Evolutionary conservation across 441 rosid species (phyloP), one percentile per base, ranked within the genome.

Genomic region (Populus hybrid): DNA sequence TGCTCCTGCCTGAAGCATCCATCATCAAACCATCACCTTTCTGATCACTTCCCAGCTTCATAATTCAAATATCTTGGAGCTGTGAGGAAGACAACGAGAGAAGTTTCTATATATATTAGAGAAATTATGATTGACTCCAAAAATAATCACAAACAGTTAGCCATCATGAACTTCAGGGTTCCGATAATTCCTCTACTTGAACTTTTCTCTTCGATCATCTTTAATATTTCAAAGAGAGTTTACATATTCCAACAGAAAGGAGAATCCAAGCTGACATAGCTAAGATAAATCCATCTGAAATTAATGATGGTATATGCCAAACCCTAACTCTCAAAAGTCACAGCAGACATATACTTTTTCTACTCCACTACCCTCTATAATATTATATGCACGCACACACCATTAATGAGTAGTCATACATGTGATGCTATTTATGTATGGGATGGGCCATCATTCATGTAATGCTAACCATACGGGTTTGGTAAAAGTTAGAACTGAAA

Each of bases 21-120:
- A 53, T 53, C 61, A 16, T 18, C 61, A 53, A 18, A 35, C 40
- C 80, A 12, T 82, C 72, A 7, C 42, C 21, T 4, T 65, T 75
- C 6, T 28, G 34, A 65, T 65, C 23, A 63, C 14, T n/a, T 42
- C 34, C 18, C 35, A 14, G 65, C 59, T 65, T 65, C 68, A 65
- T 65, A 65, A 23, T 65, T 14, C 69, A 24, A 12, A 28, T 24
- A 28, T 12, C 32, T 66, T 30, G 16, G 69, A 66, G 34, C 34
- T 66, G 34, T 26, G 18, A 12, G 69, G 34, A 26, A 14, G 16
- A 66, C 34, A 66, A 66, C 3, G 8, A 66, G 36, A 66, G 32
- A 30, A 66, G 69, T 6, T 66, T 24, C 61, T 30, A 30, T 38
- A 38, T 38, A 53, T 53, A 53, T 18, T 53, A 6, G 61, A 53